Conservation (phyloP, 2,329 filamentous ascomycete species). For the Aureobasidium sp. region DNA sequence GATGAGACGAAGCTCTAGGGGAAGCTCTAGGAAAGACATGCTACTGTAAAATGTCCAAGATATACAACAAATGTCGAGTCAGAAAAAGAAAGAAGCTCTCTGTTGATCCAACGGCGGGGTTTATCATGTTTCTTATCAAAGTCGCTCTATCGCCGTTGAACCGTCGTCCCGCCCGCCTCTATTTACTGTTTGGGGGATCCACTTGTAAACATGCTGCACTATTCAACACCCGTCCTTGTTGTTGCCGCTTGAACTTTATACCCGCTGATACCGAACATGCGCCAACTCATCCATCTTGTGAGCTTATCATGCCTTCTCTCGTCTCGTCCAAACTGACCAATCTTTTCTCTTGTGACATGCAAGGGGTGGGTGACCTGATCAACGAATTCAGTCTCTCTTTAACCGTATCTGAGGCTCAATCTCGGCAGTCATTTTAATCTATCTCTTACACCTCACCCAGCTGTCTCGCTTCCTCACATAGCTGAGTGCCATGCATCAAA, state of each 20-base stretch:
- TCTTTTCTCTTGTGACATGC: background rate
- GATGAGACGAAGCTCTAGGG: slow-evolving; percentile 45
- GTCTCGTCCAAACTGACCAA: background rate
- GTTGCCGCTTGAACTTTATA: background rate
- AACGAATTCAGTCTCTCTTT: background rate
- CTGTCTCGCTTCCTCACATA: background rate
- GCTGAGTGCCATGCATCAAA: too few relatives aligned
- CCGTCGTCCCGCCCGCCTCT: slow-evolving; percentile 16
- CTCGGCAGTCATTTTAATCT: background rate
- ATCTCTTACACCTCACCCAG: background rate
- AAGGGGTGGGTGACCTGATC: background rate
- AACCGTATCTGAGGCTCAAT: background rate
- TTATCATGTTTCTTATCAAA: slow-evolving; percentile 6
- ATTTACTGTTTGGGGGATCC: slow-evolving; percentile 17
- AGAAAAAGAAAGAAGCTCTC: background rate
- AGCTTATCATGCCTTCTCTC: background rate
- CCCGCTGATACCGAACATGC: background rate
- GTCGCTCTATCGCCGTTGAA: slow-evolving; percentile 16
- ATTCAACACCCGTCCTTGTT: slow-evolving; percentile 15
- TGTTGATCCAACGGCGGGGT: background rate
- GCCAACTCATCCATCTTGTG: background rate
- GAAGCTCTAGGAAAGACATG: slow-evolving; percentile 34
- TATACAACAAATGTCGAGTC: background rate
- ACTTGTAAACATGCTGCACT: slow-evolving; percentile 19
- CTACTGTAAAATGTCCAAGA: background rate